phyloP scores from a whole-genome alignment of 805 yeast genomes.

The Schwanniomyces pseudopolymorphus region DNA sequence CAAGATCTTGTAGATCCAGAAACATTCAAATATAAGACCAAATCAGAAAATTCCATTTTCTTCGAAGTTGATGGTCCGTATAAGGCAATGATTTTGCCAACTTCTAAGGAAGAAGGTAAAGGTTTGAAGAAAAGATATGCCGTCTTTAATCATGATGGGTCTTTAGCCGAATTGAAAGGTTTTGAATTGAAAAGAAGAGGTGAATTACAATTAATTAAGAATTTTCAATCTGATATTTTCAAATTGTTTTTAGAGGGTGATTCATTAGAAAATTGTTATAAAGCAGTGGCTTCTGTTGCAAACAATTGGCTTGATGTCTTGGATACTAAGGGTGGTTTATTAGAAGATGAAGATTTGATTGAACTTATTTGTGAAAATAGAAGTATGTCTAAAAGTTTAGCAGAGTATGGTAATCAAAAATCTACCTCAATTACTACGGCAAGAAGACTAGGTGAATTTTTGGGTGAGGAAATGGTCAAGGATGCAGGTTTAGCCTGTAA shows the following conservation, averaged over 20 bases:
- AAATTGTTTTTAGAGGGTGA: slow-evolving; percentile 86
- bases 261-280: slow-evolving; percentile 76
- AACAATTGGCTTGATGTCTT: slow-evolving; percentile 94
- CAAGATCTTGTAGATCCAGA: slow-evolving; percentile 78
- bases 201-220: slow-evolving; percentile 87
- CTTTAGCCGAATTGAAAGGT: slow-evolving; percentile 93
- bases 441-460: slow-evolving; percentile 84
- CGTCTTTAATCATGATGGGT: slow-evolving; percentile 92
- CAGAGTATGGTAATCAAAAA: slow-evolving; percentile 86
- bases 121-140: slow-evolving; percentile 96
- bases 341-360: slow-evolving; percentile 92
- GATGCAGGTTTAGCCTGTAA: slow-evolving; percentile 96
- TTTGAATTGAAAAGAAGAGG: slow-evolving; percentile 97
- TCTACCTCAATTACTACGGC: slow-evolving; percentile 97
- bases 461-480: slow-evolving; percentile 95
- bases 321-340: slow-evolving; percentile 79
- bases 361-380: slow-evolving; percentile 95
- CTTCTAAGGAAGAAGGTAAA: slow-evolving; percentile 96
- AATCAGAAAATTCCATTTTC: slow-evolving; percentile 90
- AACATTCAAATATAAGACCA: slow-evolving; percentile 66
- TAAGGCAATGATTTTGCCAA: slow-evolving; percentile 94
- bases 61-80: slow-evolving; percentile 99
- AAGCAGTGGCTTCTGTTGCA: slow-evolving; percentile 88
- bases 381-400: slow-evolving; percentile 88
- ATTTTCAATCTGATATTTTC: slow-evolving; percentile 93